These are phyloP conservation scores for Sanghuangporus weigelae DNA, from an alignment of 1,284 basidiomycete species.

Conservation along the genomic window DNA sequence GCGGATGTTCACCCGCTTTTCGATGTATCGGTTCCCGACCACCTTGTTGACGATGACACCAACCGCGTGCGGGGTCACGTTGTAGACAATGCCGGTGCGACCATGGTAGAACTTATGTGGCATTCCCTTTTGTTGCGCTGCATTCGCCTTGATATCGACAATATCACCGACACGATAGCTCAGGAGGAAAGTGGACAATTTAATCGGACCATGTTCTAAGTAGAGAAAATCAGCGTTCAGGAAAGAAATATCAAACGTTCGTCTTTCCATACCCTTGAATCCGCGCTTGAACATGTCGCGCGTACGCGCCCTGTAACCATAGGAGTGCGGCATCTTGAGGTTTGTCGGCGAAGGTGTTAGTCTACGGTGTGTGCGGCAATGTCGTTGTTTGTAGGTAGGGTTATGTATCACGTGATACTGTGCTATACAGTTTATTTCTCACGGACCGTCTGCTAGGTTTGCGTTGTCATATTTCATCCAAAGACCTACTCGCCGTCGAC, in stretches of 20 bases:
- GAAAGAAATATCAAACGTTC: slow-evolving; percentile 13
- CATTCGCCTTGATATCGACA: slow-evolving; percentile 99
- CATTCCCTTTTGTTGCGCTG: slow-evolving; percentile 99
- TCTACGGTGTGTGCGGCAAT: slow-evolving; percentile 30
- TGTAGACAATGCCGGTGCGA: slow-evolving; percentile 98
- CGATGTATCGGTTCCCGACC: slow-evolving; percentile 98
- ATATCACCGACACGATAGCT: slow-evolving; percentile 96
- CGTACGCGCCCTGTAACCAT: slow-evolving; percentile 99
- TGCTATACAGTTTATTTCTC: slow-evolving; percentile 5
- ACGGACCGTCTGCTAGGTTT: not conserved
- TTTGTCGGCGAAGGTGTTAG: slow-evolving; percentile 32
- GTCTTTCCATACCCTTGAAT: slow-evolving; percentile 75
- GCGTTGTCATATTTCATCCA: not conserved
- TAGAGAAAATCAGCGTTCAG: not conserved
- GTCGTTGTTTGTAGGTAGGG: not conserved
- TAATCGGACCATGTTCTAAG: slow-evolving; percentile 85
- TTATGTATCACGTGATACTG: not conserved
- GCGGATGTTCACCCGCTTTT: slow-evolving; percentile 99
- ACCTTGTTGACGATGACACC: slow-evolving; percentile 99
- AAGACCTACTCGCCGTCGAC: slow-evolving; percentile 4
- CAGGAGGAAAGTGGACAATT: slow-evolving; percentile 90
- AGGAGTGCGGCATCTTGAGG: slow-evolving; percentile 97
- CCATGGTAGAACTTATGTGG: slow-evolving; percentile 97
- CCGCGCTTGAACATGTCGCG: slow-evolving; percentile 99
- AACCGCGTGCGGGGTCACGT: slow-evolving; percentile 92